phyloP scores from a whole-genome alignment of 495 filamentous ascomycete genomes.

The Hypoxylon lienhwacheense region DNA sequence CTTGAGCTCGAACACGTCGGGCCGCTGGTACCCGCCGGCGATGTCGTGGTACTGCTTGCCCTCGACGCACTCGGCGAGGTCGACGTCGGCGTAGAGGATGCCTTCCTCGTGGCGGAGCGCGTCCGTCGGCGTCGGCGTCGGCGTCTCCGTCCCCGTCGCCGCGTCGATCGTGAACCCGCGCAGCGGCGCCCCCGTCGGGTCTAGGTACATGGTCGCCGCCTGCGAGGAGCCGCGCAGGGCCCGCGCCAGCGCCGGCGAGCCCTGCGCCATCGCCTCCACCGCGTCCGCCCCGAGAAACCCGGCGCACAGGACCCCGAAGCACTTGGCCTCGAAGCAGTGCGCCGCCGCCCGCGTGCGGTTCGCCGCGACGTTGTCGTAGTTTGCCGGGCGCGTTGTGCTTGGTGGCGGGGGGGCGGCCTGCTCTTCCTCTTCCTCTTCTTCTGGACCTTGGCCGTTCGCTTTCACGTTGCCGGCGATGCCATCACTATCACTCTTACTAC shows the following conservation, averaged over 20 bases:
- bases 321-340: conserved; percentile 53
- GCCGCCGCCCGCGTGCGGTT: conserved; percentile 45
- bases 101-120: conserved; percentile 44
- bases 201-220: conserved; percentile 44
- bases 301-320: conserved; percentile 46
- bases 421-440: neutral
- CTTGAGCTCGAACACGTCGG: conserved; percentile 47
- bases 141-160: conserved; percentile 13
- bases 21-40: conserved; percentile 48
- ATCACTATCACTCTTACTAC: too few relatives aligned
- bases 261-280: conserved; percentile 10
- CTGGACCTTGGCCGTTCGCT: conserved; percentile 6
- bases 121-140: conserved; percentile 24
- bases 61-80: conserved; percentile 45
- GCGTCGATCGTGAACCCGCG: conserved; percentile 30
- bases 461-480: too few relatives aligned
- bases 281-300: conserved; percentile 38
- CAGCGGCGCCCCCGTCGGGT: conserved; percentile 43
- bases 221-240: conserved; percentile 29
- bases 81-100: conserved; percentile 48
- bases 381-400: conserved; percentile 14
- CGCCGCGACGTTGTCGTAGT: conserved; percentile 48
- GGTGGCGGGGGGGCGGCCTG: neutral
- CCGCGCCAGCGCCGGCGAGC: conserved; percentile 6
- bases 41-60: conserved; percentile 52